phyloP scores from a whole-genome alignment of 2,329 filamentous ascomycete species.

The Fusarium algeriense region DNA sequence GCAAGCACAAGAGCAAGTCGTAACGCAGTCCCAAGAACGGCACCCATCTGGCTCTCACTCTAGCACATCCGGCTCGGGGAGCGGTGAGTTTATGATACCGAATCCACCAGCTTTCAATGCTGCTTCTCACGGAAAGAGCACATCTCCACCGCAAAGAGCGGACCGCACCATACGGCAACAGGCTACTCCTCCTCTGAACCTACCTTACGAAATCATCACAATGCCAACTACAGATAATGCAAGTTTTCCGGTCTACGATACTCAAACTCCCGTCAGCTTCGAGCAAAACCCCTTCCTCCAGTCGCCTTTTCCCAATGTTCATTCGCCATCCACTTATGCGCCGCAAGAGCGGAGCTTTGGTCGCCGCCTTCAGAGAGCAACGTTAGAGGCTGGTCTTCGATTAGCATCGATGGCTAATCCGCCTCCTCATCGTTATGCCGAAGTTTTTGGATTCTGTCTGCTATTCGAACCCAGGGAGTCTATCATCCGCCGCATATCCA shows the following conservation, averaged over 20 bases:
- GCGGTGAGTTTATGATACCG: background rate
- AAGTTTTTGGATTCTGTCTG: conserved; percentile 77
- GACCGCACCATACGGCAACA: conserved; percentile 30
- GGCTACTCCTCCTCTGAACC: conserved; percentile 31
- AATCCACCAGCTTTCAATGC: background rate
- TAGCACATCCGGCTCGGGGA: conserved; percentile 17
- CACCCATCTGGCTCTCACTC: conserved; percentile 12
- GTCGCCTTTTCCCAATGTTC: conserved; percentile 53
- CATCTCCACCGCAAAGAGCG: conserved; percentile 24
- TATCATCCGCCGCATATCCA: conserved; percentile 58
- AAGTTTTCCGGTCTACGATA: conserved; percentile 60
- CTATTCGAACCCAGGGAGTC: conserved; percentile 66
- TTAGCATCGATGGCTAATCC: conserved; percentile 66
- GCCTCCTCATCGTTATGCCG: conserved; percentile 61
- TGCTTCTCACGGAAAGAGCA: conserved; percentile 2
- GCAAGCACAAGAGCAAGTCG: background rate
- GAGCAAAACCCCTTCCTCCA: conserved; percentile 25
- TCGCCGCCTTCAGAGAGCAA: conserved; percentile 75
- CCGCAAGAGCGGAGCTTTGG: conserved; percentile 76
- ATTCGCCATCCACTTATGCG: conserved; percentile 67
- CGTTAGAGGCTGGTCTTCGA: conserved; percentile 71
- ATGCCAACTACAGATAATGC: conserved; percentile 66
- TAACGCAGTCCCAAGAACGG: conserved; percentile 3
- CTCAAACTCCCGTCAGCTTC: conserved; percentile 35
- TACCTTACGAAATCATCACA: conserved; percentile 63